Evolutionary conservation across 2,329 filamentous ascomycete species (phyloP), one percentile per base, ranked within the genome.

Genomic region (Aureobasidium sp.): DNA sequence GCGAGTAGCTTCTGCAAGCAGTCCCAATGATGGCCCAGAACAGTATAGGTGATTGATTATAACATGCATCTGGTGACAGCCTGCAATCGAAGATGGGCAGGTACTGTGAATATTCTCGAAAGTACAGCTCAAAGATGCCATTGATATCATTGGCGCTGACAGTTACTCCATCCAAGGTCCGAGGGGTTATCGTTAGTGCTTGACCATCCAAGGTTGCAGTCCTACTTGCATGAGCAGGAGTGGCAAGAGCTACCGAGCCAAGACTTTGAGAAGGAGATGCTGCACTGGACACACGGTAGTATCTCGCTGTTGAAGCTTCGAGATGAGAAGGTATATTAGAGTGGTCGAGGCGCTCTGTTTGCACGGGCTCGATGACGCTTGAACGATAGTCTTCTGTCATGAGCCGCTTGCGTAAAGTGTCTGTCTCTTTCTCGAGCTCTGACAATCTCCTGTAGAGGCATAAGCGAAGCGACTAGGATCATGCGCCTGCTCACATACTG

Each of bases 11-110:
- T n/a, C 53, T 57, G 41, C 53, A 57, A 26, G 53, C 53, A 13
- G 53, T 57, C 26, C 53, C 53, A n/a, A 57, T 57, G 3, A 57
- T 47, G 41, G 27, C 9, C 53, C 53, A 57, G 20, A 57, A 57
- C 6, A 57, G 29, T 6, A 57, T 5, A 27, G 53, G 29, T 12
- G 27, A 46, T 27, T 57, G 53, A 20, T 57, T 41, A 12, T 46
- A 57, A 32, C 53, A 57, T 17, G n/a, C 12, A 26, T 57, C 29
- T 3, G 53, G 41, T 12, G 53, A 57, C 3, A 17, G 26, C 20
- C 12, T 57, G 29, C 8, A 10, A 6, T 47, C 53, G 3, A 57
- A 20, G 10, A 57, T 10, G 1, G 53, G 29, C 3, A 57, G 39
- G 13, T 47, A 57, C 12, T n/a, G 53, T 36, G 53, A 24, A n/a